A percentile compares a stretch with the other conserved stretches of the same genome.
Conservation (phyloP, 257 asterid genomes). For the Phtheirospermum japonicum region DNA sequence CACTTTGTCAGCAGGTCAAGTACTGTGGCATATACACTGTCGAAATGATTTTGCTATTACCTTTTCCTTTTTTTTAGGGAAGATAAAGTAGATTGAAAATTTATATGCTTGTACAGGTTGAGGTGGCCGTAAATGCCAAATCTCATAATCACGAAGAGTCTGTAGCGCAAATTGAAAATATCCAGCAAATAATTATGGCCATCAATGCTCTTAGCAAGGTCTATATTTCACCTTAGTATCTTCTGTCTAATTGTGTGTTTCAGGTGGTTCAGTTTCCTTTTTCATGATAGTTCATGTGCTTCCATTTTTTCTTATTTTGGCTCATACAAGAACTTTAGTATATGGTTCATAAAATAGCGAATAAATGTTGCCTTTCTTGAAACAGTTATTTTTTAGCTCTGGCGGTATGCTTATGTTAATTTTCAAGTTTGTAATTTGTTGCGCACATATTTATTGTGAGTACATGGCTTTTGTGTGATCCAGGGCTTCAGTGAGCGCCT, state of each 20-base stretch:
- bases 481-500: constrained; percentile 98
- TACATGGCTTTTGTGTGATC: constrained; percentile 30
- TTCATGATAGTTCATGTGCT: constrained; percentile 1
- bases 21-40: constrained; percentile 24
- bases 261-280: constrained; percentile 18
- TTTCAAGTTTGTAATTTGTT: constrained; percentile 13
- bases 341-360: neutral
- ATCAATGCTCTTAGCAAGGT: constrained; percentile 99
- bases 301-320: neutral
- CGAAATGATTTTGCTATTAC: constrained; percentile 2
- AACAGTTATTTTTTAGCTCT: neutral
- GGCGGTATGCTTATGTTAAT: neutral
- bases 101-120: constrained; percentile 60
- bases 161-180: constrained; percentile 48
- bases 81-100: constrained; percentile 19
- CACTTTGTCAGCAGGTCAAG: constrained; percentile 91
- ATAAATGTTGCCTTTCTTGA: constrained; percentile 5
- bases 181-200: constrained; percentile 84
- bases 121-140: constrained; percentile 62
- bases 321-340: neutral
- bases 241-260: constrained; percentile 18
- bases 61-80: neutral
- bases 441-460: constrained; percentile 15
- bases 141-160: constrained; percentile 52
- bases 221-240: constrained; percentile 15